These are phyloP conservation scores for Aspergillus sp. DNA, from an alignment of 2,329 filamentous ascomycete species.

Conservation along the genomic window DNA sequence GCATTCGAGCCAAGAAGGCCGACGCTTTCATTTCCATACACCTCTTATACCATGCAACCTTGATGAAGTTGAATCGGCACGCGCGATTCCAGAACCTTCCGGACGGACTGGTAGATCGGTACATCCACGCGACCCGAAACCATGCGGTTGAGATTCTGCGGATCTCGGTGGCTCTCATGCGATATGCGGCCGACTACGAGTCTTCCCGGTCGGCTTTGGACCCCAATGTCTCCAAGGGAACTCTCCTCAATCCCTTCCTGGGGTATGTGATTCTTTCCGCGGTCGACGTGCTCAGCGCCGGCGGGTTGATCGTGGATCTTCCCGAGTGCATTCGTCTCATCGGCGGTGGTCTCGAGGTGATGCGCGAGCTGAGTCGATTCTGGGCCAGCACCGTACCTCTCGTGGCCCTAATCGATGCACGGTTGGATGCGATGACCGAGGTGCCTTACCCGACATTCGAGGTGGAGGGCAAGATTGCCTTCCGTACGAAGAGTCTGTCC, in stretches of 20 bases:
- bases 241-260: slow-evolving; percentile 60
- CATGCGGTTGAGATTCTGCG: slow-evolving; percentile 56
- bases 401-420: slow-evolving; percentile 49
- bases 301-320: slow-evolving; percentile 54
- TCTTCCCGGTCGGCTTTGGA: slow-evolving; percentile 21
- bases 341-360: slow-evolving; percentile 51
- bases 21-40: slow-evolving; percentile 65
- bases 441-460: slow-evolving; percentile 33
- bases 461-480: slow-evolving; percentile 35
- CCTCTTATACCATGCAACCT: slow-evolving; percentile 63
- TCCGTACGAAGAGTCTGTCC: slow-evolving; percentile 35
- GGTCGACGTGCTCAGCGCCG: slow-evolving; percentile 65
- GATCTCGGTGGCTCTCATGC: slow-evolving; percentile 33
- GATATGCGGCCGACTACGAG: slow-evolving; percentile 23
- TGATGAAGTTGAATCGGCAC: slow-evolving; percentile 66
- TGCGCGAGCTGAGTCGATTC: slow-evolving; percentile 57
- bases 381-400: slow-evolving; percentile 61
- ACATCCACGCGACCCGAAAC: slow-evolving; percentile 51
- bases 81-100: slow-evolving; percentile 47
- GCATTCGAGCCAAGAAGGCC: slow-evolving; percentile 53
- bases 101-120: slow-evolving; percentile 43
- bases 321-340: slow-evolving; percentile 56
- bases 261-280: slow-evolving; percentile 64
- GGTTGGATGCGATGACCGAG: slow-evolving; percentile 46
- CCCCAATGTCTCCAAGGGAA: slow-evolving; percentile 26